These are phyloP conservation scores for Naematelia aurantialba DNA, from an alignment of 768 basidiomycete species.

Conservation along the genomic window DNA sequence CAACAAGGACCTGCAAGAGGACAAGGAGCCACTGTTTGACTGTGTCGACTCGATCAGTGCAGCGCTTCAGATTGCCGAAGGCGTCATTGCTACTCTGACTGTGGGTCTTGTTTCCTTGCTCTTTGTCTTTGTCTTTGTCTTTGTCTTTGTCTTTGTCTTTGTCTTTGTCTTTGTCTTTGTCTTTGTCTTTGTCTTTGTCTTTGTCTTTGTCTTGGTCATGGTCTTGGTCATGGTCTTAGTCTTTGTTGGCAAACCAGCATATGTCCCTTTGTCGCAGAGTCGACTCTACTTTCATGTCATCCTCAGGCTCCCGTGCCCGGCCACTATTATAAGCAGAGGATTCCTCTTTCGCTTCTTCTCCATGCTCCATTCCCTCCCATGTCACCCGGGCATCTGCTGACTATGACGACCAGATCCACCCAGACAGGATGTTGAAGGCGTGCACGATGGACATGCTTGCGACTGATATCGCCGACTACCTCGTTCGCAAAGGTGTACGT, in stretches of 20 bases:
- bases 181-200: too few species aligned
- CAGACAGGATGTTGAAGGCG: slow-evolving; percentile 78
- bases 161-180: too few species aligned
- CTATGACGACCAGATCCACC: slow-evolving; percentile 63
- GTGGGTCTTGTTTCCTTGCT: slow-evolving; percentile 54
- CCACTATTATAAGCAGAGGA: too few species aligned
- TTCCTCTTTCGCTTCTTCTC: not conserved
- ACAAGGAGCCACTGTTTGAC: slow-evolving; percentile 94
- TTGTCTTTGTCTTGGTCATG: too few species aligned
- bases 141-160: too few species aligned
- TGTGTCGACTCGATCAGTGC: slow-evolving; percentile 81
- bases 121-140: too few species aligned
- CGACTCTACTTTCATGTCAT: too few species aligned
- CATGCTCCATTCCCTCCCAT: not conserved
- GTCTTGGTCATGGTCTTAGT: too few species aligned
- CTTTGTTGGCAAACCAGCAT: too few species aligned
- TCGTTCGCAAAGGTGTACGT: slow-evolving; percentile 92
- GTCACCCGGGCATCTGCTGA: not conserved
- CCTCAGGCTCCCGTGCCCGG: too few species aligned
- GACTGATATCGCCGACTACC: slow-evolving; percentile 93
- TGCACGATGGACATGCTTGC: slow-evolving; percentile 94
- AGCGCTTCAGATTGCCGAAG: slow-evolving; percentile 84
- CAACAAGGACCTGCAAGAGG: slow-evolving; percentile 97
- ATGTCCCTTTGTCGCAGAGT: too few species aligned
- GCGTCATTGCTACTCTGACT: slow-evolving; percentile 82